These are phyloP conservation scores for Pseudogymnoascus sp. DNA, from an alignment of 2,329 filamentous ascomycete species.

Conservation along the genomic window DNA sequence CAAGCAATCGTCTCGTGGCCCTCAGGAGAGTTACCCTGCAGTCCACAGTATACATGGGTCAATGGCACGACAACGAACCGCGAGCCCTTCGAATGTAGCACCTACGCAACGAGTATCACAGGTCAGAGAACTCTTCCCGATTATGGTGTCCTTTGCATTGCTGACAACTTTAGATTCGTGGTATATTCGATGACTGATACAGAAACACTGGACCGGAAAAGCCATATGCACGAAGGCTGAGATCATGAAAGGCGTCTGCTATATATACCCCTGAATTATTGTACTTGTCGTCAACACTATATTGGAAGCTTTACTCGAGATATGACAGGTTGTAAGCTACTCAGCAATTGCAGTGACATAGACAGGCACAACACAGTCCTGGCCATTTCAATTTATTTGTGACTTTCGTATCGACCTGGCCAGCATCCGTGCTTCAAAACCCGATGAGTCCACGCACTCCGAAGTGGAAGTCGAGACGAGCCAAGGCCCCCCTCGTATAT, in stretches of 20 bases:
- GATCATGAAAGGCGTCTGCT: not conserved
- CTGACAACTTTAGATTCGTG: constrained; percentile 26
- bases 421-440: not conserved
- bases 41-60: constrained; percentile 11
- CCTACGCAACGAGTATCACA: constrained; percentile 70
- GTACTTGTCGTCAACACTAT: not conserved
- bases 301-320: not conserved
- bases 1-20: constrained; percentile 18
- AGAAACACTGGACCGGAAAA: not conserved
- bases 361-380: not conserved
- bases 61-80: constrained; percentile 10
- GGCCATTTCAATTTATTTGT: not conserved
- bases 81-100: constrained; percentile 41
- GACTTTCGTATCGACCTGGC: not conserved
- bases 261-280: constrained; percentile 1
- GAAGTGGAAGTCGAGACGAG: not conserved
- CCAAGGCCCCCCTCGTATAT: not conserved
- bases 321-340: not conserved
- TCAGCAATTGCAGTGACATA: not conserved
- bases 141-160: constrained; percentile 13
- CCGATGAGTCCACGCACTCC: not conserved
- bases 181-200: constrained; percentile 29
- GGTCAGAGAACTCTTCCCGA: constrained; percentile 36
- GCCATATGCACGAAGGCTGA: not conserved
- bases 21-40: constrained; percentile 11